Percentiles rank a stretch among this genome's conserved stretches.
Evolutionary conservation across 2,329 filamentous ascomycete genomes (phyloP).

Genomic region (Dichotomopilus funicola): DNA sequence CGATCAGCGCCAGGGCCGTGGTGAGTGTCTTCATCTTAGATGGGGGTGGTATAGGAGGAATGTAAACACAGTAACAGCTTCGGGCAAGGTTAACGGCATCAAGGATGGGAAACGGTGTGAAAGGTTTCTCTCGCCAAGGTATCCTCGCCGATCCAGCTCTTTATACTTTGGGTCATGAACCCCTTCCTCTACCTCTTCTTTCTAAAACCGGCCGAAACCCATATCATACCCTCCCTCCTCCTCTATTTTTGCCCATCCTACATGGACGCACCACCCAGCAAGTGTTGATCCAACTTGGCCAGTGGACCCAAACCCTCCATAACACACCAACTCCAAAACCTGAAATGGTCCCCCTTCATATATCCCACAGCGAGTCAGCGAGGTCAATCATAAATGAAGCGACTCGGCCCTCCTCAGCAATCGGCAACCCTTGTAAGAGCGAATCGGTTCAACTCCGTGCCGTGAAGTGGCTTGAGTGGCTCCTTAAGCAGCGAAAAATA

Average conservation of each 20-base stretch:
- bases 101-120: not conserved
- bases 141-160: no score
- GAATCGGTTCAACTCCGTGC: constrained; percentile 1
- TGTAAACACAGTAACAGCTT: not conserved
- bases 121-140: no score
- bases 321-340: no score
- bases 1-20: constrained; percentile 10
- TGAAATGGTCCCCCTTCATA: not conserved
- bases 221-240: no score
- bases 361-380: not conserved
- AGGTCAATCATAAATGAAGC: not conserved
- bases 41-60: not conserved
- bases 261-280: no score
- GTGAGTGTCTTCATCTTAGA: not conserved
- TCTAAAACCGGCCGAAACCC: no score
- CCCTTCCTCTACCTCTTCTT: no score
- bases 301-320: no score
- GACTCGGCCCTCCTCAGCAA: not conserved
- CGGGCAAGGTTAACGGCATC: not conserved
- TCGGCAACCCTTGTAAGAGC: not conserved
- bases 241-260: no score
- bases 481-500: not conserved
- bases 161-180: no score
- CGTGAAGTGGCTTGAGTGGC: not conserved
- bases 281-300: no score